Evolutionary conservation across 116 monocot species (phyloP).

Genomic region (Cymodocea nodosa): DNA sequence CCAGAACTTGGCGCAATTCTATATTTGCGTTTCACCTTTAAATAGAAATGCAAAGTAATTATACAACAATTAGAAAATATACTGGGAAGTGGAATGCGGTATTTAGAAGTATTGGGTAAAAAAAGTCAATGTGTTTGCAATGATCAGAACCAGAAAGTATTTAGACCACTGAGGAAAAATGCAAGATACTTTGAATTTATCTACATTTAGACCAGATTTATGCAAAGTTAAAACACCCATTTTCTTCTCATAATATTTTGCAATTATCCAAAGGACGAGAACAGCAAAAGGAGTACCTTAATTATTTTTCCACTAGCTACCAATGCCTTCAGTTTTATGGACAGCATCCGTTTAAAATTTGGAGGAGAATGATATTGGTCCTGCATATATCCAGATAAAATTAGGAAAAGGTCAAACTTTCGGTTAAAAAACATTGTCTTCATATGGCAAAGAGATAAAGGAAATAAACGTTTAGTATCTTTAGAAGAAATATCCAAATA

Average conservation of each 20-base stretch:
- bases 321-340: constrained; percentile 49
- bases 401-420: too few relatives aligned
- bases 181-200: neutral
- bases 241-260: neutral
- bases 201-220: neutral
- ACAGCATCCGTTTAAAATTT: constrained; percentile 46
- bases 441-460: too few relatives aligned
- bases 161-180: neutral
- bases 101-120: neutral
- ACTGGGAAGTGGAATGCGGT: too few relatives aligned
- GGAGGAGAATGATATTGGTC: constrained; percentile 44
- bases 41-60: constrained; percentile 3
- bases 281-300: constrained; percentile 37
- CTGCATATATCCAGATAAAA: constrained; percentile 15
- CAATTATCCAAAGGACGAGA: neutral
- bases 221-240: neutral
- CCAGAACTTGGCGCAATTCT: constrained; percentile 41
- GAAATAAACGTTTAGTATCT: too few relatives aligned
- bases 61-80: neutral
- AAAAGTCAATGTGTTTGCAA: neutral
- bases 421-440: too few relatives aligned
- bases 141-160: neutral
- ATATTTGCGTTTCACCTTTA: constrained; percentile 73
- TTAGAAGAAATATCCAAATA: too few relatives aligned
- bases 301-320: constrained; percentile 43